Evolutionary conservation across 2,329 filamentous ascomycete species (phyloP).

Genomic region (Endoconidiophora polonica): DNA sequence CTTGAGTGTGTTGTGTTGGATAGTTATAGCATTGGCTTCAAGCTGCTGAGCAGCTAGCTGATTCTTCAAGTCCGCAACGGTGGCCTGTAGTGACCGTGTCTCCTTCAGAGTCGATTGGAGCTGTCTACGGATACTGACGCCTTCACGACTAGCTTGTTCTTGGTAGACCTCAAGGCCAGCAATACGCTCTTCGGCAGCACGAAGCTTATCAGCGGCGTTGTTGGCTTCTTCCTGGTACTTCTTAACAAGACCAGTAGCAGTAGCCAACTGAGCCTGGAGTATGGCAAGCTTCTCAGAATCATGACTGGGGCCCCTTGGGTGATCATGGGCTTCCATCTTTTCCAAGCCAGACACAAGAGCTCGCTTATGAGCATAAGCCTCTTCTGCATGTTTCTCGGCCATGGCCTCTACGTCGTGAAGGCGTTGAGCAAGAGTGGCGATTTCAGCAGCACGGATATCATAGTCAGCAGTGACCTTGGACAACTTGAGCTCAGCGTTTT

Average conservation of each 20-base stretch:
- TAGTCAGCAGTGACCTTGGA: conserved; percentile 65
- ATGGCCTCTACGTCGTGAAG: conserved; percentile 77
- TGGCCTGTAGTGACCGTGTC: conserved; percentile 60
- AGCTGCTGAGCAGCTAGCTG: conserved; percentile 74
- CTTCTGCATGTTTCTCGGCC: conserved; percentile 69
- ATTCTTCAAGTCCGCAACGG: conserved; percentile 67
- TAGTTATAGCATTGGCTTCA: conserved; percentile 80
- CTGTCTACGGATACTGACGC: conserved; percentile 75
- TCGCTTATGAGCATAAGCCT: conserved; percentile 70
- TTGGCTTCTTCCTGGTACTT: conserved; percentile 85
- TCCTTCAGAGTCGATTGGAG: conserved; percentile 74
- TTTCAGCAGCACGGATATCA: conserved; percentile 60
- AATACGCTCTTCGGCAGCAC: conserved; percentile 88
- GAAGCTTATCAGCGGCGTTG: conserved; percentile 68
- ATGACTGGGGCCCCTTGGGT: conserved; percentile 28
- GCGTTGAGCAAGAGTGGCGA: conserved; percentile 56
- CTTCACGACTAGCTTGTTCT: conserved; percentile 89
- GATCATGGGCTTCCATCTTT: conserved; percentile 44
- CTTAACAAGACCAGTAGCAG: conserved; percentile 64
- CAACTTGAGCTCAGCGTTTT: conserved; percentile 61
- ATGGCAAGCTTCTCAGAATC: conserved; percentile 52
- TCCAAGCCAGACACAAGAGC: conserved; percentile 72
- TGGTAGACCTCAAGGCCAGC: conserved; percentile 93
- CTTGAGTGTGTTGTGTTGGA: conserved; percentile 87
- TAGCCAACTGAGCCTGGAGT: conserved; percentile 63